These are phyloP conservation scores for Eutrema yunnanense DNA, from an alignment of 345 rosid genomes.

Conservation along the genomic window DNA sequence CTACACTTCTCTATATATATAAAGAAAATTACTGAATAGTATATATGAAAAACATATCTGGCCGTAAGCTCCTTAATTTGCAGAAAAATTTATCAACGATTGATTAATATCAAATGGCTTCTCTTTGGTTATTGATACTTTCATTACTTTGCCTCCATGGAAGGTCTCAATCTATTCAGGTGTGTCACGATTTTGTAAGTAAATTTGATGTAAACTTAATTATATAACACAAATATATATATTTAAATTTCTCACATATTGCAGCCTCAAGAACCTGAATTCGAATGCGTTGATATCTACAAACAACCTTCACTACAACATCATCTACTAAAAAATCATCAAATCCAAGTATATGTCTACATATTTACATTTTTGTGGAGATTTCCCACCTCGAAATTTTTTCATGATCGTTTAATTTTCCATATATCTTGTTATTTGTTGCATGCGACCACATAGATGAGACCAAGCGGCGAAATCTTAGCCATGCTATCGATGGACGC, in stretches of 20 bases:
- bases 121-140: not conserved
- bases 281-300: not conserved
- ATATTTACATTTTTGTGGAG: not conserved
- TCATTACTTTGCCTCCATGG: not conserved
- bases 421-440: not conserved
- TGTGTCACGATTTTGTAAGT: not conserved
- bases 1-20: too few species aligned
- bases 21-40: too few species aligned
- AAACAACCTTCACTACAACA: constrained; percentile 8
- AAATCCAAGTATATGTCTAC: not conserved
- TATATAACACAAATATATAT: not conserved
- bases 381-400: not conserved
- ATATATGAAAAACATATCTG: too few species aligned
- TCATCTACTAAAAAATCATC: not conserved
- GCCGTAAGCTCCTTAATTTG: too few species aligned
- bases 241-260: not conserved
- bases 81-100: too few species aligned
- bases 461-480: not conserved
- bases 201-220: not conserved
- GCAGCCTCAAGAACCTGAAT: not conserved
- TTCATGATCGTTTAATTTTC: not conserved
- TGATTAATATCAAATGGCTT: not conserved
- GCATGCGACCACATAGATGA: not conserved
- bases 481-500: not conserved
- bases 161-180: not conserved